Evolutionary conservation across 2,329 filamentous ascomycete species (phyloP).

Genomic region (Cladosporium austrohemisphaericum): DNA sequence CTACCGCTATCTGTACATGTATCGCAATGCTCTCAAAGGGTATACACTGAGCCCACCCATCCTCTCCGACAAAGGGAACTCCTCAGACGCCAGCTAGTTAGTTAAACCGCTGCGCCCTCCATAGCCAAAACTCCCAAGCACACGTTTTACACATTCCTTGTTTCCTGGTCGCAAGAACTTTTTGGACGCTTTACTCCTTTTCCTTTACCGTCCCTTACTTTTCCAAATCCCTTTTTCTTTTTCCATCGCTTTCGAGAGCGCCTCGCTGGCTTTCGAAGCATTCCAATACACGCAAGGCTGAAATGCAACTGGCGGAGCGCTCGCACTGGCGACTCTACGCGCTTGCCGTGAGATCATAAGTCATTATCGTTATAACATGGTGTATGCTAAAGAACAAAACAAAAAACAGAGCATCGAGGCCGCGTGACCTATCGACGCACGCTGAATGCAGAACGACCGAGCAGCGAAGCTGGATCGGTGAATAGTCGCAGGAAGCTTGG

Average conservation of each 20-base stretch:
- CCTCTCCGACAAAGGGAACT: neutral
- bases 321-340: slow-evolving; percentile 14
- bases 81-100: too few species aligned
- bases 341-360: slow-evolving; percentile 14
- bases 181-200: slow-evolving; percentile 7
- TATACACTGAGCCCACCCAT: neutral
- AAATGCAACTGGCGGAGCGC: slow-evolving; percentile 15
- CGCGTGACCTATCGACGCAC: slow-evolving; percentile 17
- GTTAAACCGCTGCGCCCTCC: too few species aligned
- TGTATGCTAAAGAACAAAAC: slow-evolving; percentile 9
- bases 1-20: slow-evolving; percentile 15
- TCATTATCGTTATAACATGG: slow-evolving; percentile 15
- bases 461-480: slow-evolving; percentile 30
- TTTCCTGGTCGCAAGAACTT: slow-evolving; percentile 3
- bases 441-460: slow-evolving; percentile 22
- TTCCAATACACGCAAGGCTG: slow-evolving; percentile 7
- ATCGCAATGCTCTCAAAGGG: slow-evolving; percentile 8
- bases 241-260: neutral
- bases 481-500: slow-evolving; percentile 33
- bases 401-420: neutral
- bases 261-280: slow-evolving; percentile 12
- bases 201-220: neutral
- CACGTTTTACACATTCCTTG: neutral
- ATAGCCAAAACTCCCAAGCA: neutral
- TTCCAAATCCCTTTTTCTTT: neutral